Evolutionary conservation across 2,329 filamentous ascomycete genomes (phyloP).

Genomic region (Penicillium sp.): DNA sequence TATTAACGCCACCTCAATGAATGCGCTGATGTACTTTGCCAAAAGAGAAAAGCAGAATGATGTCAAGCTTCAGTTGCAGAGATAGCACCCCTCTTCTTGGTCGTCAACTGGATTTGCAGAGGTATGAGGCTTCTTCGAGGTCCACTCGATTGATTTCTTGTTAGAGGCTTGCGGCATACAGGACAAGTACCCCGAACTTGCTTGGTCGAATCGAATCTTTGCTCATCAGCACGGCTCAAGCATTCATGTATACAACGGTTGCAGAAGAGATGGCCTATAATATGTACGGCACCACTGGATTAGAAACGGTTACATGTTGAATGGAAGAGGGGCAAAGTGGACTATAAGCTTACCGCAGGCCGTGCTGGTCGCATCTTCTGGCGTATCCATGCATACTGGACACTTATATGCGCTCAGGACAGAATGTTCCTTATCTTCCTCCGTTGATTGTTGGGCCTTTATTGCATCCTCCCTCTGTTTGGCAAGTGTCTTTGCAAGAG

Average conservation of each 20-base stretch:
- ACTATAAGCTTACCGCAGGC: conserved; percentile 52
- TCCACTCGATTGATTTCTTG: conserved; percentile 37
- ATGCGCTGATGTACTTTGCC: conserved; percentile 7
- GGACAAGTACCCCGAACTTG: conserved; percentile 44
- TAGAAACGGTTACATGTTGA: too few species aligned
- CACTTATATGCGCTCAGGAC: conserved; percentile 53
- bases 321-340: not conserved
- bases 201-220: conserved; percentile 33
- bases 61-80: conserved; percentile 4
- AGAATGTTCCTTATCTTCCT: conserved; percentile 30
- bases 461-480: conserved; percentile 55
- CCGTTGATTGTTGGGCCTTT: conserved; percentile 42
- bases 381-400: conserved; percentile 63
- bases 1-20: conserved; percentile 7
- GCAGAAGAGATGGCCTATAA: conserved; percentile 60
- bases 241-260: conserved; percentile 61
- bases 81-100: conserved; percentile 22
- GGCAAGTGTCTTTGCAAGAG: conserved; percentile 47
- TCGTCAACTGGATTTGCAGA: conserved; percentile 38
- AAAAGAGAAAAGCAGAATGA: not conserved
- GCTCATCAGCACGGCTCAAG: conserved; percentile 56
- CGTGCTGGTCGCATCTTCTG: conserved; percentile 59
- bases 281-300: too few species aligned
- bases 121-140: conserved; percentile 39
- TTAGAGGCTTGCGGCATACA: conserved; percentile 44